These are phyloP conservation scores for Yamadazyma dushanensis DNA, from an alignment of 1,139 yeast species.

Conservation along the genomic window DNA sequence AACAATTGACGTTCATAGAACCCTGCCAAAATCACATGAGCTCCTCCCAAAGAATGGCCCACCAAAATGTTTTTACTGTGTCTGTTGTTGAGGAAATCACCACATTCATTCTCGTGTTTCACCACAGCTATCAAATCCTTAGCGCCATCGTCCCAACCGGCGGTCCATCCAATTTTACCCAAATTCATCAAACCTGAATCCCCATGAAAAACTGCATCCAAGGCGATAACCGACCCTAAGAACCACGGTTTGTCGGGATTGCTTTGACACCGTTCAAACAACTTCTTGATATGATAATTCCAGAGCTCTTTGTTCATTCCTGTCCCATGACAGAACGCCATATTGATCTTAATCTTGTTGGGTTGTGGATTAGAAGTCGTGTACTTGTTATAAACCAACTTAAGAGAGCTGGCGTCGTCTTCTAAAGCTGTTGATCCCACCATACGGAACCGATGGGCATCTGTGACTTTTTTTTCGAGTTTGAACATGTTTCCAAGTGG, in stretches of 20 bases:
- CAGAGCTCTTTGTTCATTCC: conserved; percentile 69
- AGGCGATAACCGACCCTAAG: conserved; percentile 40
- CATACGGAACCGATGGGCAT: conserved; percentile 34
- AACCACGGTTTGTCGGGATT: conserved; percentile 26
- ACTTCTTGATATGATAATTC: conserved; percentile 54
- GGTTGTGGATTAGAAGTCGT: conserved; percentile 21
- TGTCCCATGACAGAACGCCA: conserved; percentile 67
- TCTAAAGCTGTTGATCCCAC: conserved; percentile 31
- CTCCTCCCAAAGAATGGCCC: conserved; percentile 83
- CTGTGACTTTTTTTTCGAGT: conserved; percentile 25
- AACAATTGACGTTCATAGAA: conserved; percentile 53
- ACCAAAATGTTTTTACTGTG: conserved; percentile 44
- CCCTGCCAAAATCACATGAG: conserved; percentile 50
- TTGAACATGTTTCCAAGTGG: no score
- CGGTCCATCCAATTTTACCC: conserved; percentile 53
- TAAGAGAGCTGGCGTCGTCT: conserved; percentile 25
- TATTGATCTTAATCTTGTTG: conserved; percentile 37
- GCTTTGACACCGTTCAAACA: conserved; percentile 29
- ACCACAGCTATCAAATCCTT: conserved; percentile 58
- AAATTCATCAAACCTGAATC: conserved; percentile 60
- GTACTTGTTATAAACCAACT: conserved; percentile 38
- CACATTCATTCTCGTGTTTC: conserved; percentile 34
- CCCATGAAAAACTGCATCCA: conserved; percentile 67
- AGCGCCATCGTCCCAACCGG: conserved; percentile 66
- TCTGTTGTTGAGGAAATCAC: conserved; percentile 40